These are phyloP conservation scores for Fistulifera pelliculosa DNA, from an alignment of 108 stramenopile species.

Conservation along the genomic window DNA sequence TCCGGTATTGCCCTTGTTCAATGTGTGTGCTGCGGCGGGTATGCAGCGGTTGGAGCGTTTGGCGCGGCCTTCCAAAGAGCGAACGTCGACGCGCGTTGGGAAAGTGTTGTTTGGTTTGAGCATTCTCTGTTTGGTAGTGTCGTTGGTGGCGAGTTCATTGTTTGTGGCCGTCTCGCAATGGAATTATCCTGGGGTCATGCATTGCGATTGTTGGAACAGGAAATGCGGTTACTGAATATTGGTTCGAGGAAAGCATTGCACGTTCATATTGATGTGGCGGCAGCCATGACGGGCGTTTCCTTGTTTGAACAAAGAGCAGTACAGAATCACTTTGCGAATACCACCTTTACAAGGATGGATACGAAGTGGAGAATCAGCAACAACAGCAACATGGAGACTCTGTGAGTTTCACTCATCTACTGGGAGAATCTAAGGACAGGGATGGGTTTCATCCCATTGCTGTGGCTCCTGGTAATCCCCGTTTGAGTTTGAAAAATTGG, in stretches of 20 bases:
- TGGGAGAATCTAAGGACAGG: constrained; percentile 44
- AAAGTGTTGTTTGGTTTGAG: constrained; percentile 27
- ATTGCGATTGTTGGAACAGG: constrained; percentile 32
- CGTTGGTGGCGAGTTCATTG: constrained; percentile 45
- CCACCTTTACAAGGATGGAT: constrained; percentile 62
- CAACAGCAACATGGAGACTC: neutral
- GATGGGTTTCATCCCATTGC: constrained; percentile 48
- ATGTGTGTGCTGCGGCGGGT: constrained; percentile 70
- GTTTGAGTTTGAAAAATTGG: constrained; percentile 28
- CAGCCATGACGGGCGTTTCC: constrained; percentile 85
- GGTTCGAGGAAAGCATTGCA: constrained; percentile 12
- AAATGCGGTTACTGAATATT: constrained; percentile 9
- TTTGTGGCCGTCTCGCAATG: constrained; percentile 54
- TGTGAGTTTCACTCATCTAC: constrained; percentile 42
- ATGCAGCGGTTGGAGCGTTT: constrained; percentile 37
- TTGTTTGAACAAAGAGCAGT: constrained; percentile 75
- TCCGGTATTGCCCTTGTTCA: constrained; percentile 83
- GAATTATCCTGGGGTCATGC: constrained; percentile 87
- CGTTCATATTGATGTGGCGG: constrained; percentile 74
- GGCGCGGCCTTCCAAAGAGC: constrained; percentile 37
- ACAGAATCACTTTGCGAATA: constrained; percentile 9
- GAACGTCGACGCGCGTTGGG: constrained; percentile 15
- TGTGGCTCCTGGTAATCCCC: constrained; percentile 53
- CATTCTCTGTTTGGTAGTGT: constrained; percentile 22
- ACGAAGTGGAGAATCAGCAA: constrained; percentile 54